A percentile compares a stretch with the other conserved stretches of the same genome.
These are phyloP conservation scores for Penicillium fuscoglaucum DNA, from an alignment of 2,329 filamentous ascomycete genomes.

Conservation along the genomic window DNA sequence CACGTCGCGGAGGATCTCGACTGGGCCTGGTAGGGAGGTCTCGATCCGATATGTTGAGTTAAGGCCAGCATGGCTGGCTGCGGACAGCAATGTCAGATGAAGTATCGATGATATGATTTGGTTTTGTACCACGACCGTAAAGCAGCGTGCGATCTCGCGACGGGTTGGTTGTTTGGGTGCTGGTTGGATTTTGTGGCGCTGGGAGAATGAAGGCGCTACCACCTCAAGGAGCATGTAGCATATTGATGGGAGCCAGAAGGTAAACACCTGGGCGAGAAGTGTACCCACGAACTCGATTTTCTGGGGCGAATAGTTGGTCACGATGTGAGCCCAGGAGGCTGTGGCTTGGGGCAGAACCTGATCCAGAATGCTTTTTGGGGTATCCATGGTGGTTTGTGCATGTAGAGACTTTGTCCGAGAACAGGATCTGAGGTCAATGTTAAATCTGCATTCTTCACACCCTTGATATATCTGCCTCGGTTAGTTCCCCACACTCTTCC, in stretches of 20 bases:
- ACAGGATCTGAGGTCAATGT: background rate
- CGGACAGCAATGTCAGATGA: slow-evolving; percentile 29
- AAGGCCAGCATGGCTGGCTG: slow-evolving; percentile 15
- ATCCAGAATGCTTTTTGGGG: background rate
- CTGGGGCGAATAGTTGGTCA: slow-evolving; percentile 21
- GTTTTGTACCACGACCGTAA: slow-evolving; percentile 50
- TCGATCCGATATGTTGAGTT: slow-evolving; percentile 43
- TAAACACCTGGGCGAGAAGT: slow-evolving; percentile 24
- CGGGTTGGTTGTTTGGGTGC: slow-evolving; percentile 51
- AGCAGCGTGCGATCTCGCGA: slow-evolving; percentile 48
- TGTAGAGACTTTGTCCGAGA: background rate
- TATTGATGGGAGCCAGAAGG: slow-evolving; percentile 32
- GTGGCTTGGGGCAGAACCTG: slow-evolving; percentile 10
- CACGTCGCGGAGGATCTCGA: slow-evolving; percentile 46
- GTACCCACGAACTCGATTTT: slow-evolving; percentile 32
- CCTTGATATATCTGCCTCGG: background rate
- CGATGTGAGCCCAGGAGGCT: slow-evolving; percentile 18
- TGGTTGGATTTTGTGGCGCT: slow-evolving; percentile 57
- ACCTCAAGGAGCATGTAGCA: slow-evolving; percentile 48
- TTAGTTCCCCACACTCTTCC: background rate
- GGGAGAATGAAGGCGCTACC: slow-evolving; percentile 51
- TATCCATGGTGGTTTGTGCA: slow-evolving; percentile 6
- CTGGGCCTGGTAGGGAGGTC: slow-evolving; percentile 37
- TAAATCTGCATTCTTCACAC: background rate
- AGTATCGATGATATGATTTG: slow-evolving; percentile 46